A percentile compares a stretch with the other conserved stretches of the same genome.
Conservation (phyloP, 192 early-diverging fungal species). For the Oehlia diaphana region DNA sequence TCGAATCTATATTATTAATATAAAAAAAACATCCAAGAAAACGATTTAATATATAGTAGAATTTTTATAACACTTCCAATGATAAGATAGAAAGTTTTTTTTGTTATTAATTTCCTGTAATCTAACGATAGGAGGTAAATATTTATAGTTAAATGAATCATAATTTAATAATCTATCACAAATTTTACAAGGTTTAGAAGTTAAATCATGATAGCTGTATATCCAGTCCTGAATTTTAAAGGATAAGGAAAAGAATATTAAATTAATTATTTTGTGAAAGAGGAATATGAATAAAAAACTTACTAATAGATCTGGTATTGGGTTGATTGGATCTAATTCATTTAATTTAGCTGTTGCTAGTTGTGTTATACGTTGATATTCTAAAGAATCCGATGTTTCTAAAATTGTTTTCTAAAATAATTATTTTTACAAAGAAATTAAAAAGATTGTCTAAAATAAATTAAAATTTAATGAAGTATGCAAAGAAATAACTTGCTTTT, state of each 20-base stretch:
- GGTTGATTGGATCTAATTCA: slow-evolving; percentile 5
- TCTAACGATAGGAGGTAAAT: slow-evolving; percentile 17
- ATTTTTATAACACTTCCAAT: slow-evolving; percentile 8
- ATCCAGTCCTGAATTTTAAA: slow-evolving; percentile 23
- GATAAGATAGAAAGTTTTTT: background rate
- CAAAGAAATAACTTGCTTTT: background rate
- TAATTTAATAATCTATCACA: slow-evolving; percentile 15
- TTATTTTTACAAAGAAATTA: background rate
- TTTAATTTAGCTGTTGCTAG: slow-evolving; percentile 15
- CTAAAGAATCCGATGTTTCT: slow-evolving; percentile 17
- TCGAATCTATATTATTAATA: no score
- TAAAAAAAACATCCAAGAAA: no score
- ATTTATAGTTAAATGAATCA: slow-evolving; percentile 19
- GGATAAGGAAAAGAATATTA: background rate
- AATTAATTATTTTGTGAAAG: background rate
- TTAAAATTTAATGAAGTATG: background rate
- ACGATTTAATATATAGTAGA: background rate
- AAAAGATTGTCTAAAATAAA: background rate
- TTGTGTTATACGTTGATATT: slow-evolving; percentile 23
- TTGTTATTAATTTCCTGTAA: background rate
- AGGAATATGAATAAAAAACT: background rate
- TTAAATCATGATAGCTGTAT: slow-evolving; percentile 16
- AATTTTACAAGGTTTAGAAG: background rate
- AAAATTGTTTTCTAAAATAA: slow-evolving; percentile 11
- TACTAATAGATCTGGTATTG: slow-evolving; percentile 17